Evolutionary conservation across 78 protist species (phyloP).

Genomic region (Protostelium mycophagum): DNA sequence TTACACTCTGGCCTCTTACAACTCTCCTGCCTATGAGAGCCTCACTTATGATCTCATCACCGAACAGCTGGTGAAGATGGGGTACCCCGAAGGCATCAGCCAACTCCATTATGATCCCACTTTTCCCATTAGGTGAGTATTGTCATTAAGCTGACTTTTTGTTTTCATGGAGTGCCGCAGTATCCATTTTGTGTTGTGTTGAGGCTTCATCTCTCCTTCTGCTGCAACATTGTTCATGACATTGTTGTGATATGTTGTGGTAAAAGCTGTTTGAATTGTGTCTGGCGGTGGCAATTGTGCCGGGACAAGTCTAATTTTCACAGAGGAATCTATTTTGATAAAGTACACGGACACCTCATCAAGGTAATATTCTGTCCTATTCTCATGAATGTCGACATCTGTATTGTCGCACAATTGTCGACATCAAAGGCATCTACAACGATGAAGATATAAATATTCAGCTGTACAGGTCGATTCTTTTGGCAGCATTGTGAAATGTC

Average conservation of each 20-base stretch:
- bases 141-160: too few species aligned
- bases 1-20: conserved; percentile 63
- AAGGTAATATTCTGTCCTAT: conserved; percentile 10
- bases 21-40: conserved; percentile 57
- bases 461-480: conserved; percentile 23
- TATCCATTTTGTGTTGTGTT: too few species aligned
- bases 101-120: conserved; percentile 38
- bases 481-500: conserved; percentile 44
- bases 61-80: conserved; percentile 41
- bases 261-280: too few species aligned
- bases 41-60: conserved; percentile 53
- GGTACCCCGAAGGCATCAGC: conserved; percentile 53
- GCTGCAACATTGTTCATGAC: too few species aligned
- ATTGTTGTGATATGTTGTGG: too few species aligned
- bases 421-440: too few species aligned
- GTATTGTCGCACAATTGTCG: too few species aligned
- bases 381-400: not conserved
- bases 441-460: too few species aligned
- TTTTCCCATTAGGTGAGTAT: conserved; percentile 38
- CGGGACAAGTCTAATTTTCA: too few species aligned
- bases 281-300: too few species aligned
- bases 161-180: too few species aligned
- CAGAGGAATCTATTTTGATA: conserved; percentile 66
- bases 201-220: too few species aligned
- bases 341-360: conserved; percentile 51